Evolutionary conservation across 345 rosid genomes (phyloP).

Genomic region (Aquilaria malaccensis): DNA sequence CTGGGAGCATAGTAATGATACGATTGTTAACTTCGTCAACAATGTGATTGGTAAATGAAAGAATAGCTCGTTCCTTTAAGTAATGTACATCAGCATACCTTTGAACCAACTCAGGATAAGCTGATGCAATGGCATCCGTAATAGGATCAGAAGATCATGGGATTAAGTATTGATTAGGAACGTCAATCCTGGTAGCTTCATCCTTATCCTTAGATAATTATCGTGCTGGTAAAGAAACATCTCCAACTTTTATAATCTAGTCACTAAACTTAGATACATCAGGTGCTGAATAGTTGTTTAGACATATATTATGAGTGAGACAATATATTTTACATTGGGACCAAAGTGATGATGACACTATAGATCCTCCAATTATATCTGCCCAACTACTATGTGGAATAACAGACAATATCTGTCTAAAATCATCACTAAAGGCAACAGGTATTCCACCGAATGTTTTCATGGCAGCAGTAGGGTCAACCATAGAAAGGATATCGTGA

Average conservation of each 20-base stretch:
- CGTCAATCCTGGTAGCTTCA: background rate
- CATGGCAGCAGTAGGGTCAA: too few relatives aligned
- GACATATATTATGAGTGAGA: too few relatives aligned
- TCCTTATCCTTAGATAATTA: background rate
- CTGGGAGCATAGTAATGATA: background rate
- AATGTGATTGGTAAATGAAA: background rate
- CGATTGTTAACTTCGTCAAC: background rate
- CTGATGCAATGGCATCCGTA: background rate
- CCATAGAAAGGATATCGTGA: background rate
- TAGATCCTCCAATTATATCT: too few relatives aligned
- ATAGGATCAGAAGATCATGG: background rate
- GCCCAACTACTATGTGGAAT: too few relatives aligned
- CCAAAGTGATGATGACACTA: background rate
- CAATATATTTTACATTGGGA: background rate
- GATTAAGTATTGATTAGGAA: background rate
- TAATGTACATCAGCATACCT: background rate
- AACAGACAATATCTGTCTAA: too few relatives aligned
- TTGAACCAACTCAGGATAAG: background rate
- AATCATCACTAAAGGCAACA: too few relatives aligned
- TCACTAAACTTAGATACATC: too few relatives aligned
- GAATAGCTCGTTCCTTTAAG: too few relatives aligned
- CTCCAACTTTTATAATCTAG: background rate
- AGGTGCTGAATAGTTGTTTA: background rate
- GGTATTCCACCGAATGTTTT: too few relatives aligned
- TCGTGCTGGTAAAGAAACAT: background rate